phyloP scores from a whole-genome alignment of 1,139 yeast genomes.

The Debaryomycetaceae sp. region DNA sequence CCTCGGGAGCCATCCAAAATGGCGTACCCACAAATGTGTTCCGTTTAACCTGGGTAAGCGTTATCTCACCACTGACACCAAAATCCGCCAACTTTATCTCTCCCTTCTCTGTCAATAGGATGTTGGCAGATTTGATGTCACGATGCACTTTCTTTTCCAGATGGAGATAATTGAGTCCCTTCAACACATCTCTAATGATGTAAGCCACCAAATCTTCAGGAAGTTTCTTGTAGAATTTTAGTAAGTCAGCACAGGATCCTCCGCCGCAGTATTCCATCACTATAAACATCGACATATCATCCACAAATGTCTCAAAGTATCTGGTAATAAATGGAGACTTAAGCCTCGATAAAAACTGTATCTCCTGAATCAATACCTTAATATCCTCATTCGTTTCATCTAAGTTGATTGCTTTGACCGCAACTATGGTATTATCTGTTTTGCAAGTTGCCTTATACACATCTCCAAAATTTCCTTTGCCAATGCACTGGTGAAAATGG shows the following conservation, averaged over 20 bases:
- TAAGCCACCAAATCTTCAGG: conserved; percentile 57
- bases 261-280: conserved; percentile 94
- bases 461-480: conserved; percentile 85
- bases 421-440: conserved; percentile 46
- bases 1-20: conserved; percentile 94
- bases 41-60: conserved; percentile 56
- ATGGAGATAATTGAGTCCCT: conserved; percentile 71
- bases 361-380: conserved; percentile 66
- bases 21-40: conserved; percentile 87
- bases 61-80: conserved; percentile 81
- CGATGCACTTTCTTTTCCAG: conserved; percentile 74
- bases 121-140: conserved; percentile 82
- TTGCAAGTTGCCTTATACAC: conserved; percentile 59
- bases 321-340: conserved; percentile 61
- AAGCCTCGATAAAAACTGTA: conserved; percentile 64
- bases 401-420: conserved; percentile 74
- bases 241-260: conserved; percentile 79
- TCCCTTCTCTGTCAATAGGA: conserved; percentile 61
- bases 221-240: conserved; percentile 49
- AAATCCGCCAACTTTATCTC: conserved; percentile 75
- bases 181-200: conserved; percentile 56
- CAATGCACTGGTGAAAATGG: conserved; percentile 57
- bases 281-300: conserved; percentile 72
- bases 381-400: conserved; percentile 76
- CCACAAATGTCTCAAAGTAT: conserved; percentile 61